Base-by-base conservation (phyloP, 345 rosid species). In the Eucalyptus sp. region DNA sequence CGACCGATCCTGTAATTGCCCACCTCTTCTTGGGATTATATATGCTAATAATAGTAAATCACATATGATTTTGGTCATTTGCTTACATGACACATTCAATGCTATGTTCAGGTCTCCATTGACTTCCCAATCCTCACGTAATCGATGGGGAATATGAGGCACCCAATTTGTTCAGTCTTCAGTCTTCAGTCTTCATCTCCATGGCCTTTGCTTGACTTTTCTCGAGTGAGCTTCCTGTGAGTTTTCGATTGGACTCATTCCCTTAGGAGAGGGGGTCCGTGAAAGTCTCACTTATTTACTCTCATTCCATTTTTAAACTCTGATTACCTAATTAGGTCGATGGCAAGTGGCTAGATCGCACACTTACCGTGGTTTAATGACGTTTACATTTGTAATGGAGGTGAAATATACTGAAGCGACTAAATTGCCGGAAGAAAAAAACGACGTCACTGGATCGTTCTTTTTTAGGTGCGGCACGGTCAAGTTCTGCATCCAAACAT, bases 91-190 rank as follows among this genome's bases (percentile, higher is more conserved):
- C 15, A 5, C 64, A 24, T 24, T 11, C n/a, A 25, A 58, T 58
- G n/a, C n/a, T 24, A 25, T 25, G 64, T 58, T 27, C 7, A 58
- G 64, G 27, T 50, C 52, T 50, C 52, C 17, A 50, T 50, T 50
- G 17, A 50, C n/a, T 58, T 58, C 64, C n/a, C 14, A 58, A 25
- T 25, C 64, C 29, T 25, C 15, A 58, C 15, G n/a, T 24, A 58
- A 24, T 25, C 2, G 64, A 58, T 11, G 64, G 64, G n/a, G 64
- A 58, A 58, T 58, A 25, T 58, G 64, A 58, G n/a, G n/a, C n/a
- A 11, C 1, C n/a, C 14, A 0, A 58, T 25, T 58, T 58, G 29
- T 58, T 58, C 2, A 1, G 64, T 11, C 64, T 24, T 5, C 2
- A 1, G 64, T 11, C 64, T 24, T 5, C 66, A 11, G 66, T 58